Base-by-base conservation (phyloP, 306 rosid genomes). In the Rosa rugosa region DNA sequence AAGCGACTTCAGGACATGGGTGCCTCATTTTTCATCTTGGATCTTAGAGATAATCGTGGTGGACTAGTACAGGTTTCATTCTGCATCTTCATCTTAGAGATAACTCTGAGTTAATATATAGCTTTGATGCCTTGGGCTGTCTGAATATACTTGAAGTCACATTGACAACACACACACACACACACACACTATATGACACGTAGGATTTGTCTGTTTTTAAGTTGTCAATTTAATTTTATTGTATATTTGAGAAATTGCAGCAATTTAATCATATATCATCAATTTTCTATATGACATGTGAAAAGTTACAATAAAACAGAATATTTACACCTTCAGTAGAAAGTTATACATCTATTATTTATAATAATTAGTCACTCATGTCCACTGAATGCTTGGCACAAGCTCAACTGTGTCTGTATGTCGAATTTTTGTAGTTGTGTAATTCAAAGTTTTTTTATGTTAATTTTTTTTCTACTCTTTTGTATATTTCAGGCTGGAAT, bases 1-100 rank as follows among this genome's bases (percentile, higher is more conserved):
- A 92, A 88, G 81, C 91, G 95, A 79, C 97, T 94, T 73, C 90
- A 91, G 88, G 93, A 84, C 79, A 89, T 87, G 94, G 97, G 97
- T 54, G 97, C 97, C 45, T 92, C 97, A 44, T 91, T 80, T 86
- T 94, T 94, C 71, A 71, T 94, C 80, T 84, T 94, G 85, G 99
- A 94, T 85, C 97, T 94, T 79, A 88, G 99, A 88, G 99, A 92
- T 85, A 94, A 94, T 83, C 99, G 87, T 83, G 99, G 99, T 69
- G 99, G 99, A 80, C 89, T 94, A 67, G 99, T 92, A 46, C 99
- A 94, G 99, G 99, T 94, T 81, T 60, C 75, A 69, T 76, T 64
- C 68, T 79, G 18, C 47, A 54, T 75, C 60, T 69, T 67, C 47
- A 54, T 75, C 60, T 69, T 67, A 53, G 22, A n/a, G 40, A 59